These are phyloP conservation scores for Magnusiomyces magnusii DNA, from an alignment of 1,139 yeast species.

Conservation along the genomic window DNA sequence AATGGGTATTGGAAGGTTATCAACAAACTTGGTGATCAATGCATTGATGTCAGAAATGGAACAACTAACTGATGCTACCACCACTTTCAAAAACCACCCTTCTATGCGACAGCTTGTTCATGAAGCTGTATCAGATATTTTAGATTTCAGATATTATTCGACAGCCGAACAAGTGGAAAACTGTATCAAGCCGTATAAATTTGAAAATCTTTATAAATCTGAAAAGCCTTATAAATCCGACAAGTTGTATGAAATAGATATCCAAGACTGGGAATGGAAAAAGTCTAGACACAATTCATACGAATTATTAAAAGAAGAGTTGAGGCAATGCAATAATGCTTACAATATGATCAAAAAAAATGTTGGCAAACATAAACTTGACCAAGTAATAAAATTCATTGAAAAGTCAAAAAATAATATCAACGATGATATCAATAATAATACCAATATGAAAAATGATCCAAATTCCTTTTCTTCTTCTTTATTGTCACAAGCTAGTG, in stretches of 20 bases:
- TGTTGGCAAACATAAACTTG: slow-evolving; percentile 75
- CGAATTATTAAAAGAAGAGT: slow-evolving; percentile 68
- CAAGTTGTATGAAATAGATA: slow-evolving; percentile 92
- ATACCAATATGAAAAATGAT: slow-evolving; percentile 40
- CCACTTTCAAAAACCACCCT: slow-evolving; percentile 78
- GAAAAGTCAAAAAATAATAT: slow-evolving; percentile 41
- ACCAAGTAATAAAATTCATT: slow-evolving; percentile 72
- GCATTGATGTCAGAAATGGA: slow-evolving; percentile 73
- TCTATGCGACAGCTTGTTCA: slow-evolving; percentile 71
- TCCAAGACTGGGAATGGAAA: slow-evolving; percentile 93
- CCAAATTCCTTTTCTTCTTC: slow-evolving; percentile 71
- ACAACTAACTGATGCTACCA: slow-evolving; percentile 62
- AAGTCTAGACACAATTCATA: slow-evolving; percentile 73
- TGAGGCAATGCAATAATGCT: slow-evolving; percentile 69
- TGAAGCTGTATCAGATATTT: slow-evolving; percentile 77
- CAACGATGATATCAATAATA: slow-evolving; percentile 21
- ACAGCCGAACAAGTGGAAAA: slow-evolving; percentile 99
- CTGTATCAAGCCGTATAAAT: slow-evolving; percentile 95
- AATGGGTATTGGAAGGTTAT: slow-evolving; percentile 84
- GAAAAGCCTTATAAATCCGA: too few relatives aligned
- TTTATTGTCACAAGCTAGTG: slow-evolving; percentile 62
- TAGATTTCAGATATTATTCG: slow-evolving; percentile 71
- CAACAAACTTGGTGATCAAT: slow-evolving; percentile 76
- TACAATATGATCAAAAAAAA: slow-evolving; percentile 55
- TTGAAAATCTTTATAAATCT: too few relatives aligned